A percentile compares a stretch with the other conserved stretches of the same genome.
These are phyloP conservation scores for Phytophthora pisi DNA, from an alignment of 352 stramenopile genomes.

Conservation along the genomic window DNA sequence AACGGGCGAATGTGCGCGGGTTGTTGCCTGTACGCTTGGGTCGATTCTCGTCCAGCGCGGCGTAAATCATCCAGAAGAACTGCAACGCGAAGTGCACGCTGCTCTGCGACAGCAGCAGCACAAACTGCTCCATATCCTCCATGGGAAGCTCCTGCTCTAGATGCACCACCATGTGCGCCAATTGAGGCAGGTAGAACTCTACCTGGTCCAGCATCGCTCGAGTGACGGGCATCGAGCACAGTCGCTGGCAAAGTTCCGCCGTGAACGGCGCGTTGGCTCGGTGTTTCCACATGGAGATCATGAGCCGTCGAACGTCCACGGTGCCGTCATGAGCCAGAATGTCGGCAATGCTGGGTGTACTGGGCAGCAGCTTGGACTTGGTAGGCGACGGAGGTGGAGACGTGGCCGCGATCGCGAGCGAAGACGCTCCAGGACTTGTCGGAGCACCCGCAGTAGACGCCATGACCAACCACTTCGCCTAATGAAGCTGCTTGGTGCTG, in stretches of 20 bases:
- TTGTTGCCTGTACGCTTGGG: slow-evolving; percentile 67
- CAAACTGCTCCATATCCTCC: slow-evolving; percentile 80
- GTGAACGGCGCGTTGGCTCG: slow-evolving; percentile 67
- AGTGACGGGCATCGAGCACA: slow-evolving; percentile 56
- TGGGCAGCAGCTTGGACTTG: slow-evolving; percentile 12
- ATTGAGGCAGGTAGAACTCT: slow-evolving; percentile 82
- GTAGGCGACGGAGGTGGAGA: slow-evolving; percentile 28
- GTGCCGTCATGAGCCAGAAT: slow-evolving; percentile 52
- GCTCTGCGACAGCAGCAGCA: slow-evolving; percentile 73
- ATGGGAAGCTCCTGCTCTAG: slow-evolving; percentile 80
- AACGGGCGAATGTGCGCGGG: slow-evolving; percentile 72
- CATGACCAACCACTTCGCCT: slow-evolving; percentile 9
- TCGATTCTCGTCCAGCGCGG: slow-evolving; percentile 76
- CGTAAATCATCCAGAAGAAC: slow-evolving; percentile 88
- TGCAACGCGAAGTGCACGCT: slow-evolving; percentile 85
- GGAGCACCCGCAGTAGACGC: slow-evolving; percentile 14
- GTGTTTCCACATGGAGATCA: slow-evolving; percentile 81
- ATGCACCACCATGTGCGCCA: slow-evolving; percentile 86
- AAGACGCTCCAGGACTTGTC: slow-evolving; percentile 2
- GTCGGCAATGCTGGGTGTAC: slow-evolving; percentile 31
- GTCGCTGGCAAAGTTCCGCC: slow-evolving; percentile 59
- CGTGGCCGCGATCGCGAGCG: slow-evolving; percentile 13
- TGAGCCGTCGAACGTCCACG: slow-evolving; percentile 71
- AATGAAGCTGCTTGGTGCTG: not conserved
- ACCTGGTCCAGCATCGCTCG: slow-evolving; percentile 70